Conservation (phyloP, 2,329 filamentous ascomycete genomes). For the Cercospora sp. region DNA sequence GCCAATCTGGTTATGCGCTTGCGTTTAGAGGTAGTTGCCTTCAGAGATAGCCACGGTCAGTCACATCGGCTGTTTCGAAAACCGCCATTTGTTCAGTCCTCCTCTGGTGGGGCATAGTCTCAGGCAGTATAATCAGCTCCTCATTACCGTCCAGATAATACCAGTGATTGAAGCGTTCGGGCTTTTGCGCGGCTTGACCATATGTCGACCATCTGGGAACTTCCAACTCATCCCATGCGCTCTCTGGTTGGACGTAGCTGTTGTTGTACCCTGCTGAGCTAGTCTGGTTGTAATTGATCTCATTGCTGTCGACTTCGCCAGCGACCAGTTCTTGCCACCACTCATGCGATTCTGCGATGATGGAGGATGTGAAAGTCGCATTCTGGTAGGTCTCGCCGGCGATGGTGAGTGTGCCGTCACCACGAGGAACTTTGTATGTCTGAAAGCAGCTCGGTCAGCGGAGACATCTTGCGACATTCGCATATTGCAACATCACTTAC, state of each 20-base stretch:
- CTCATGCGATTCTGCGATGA: constrained; percentile 3
- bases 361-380: not conserved
- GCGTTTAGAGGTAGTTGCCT: too few species aligned
- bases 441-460: too few species aligned
- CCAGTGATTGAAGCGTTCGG: constrained; percentile 1
- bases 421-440: constrained; percentile 7
- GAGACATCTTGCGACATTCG: too few species aligned
- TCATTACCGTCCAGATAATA: constrained; percentile 5
- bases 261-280: not conserved
- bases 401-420: constrained; percentile 3
- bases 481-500: too few species aligned
- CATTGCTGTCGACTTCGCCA: constrained; percentile 7
- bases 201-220: constrained; percentile 8
- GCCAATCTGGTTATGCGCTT: too few species aligned
- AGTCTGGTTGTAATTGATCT: constrained; percentile 10
- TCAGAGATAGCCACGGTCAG: too few species aligned
- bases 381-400: constrained; percentile 2
- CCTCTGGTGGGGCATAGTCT: not conserved
- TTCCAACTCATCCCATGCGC: constrained; percentile 6
- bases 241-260: constrained; percentile 3
- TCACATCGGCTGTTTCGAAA: too few species aligned
- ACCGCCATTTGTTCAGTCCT: not conserved
- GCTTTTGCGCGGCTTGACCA: constrained; percentile 8
- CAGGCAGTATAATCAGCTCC: constrained; percentile 5
- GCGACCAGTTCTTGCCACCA: constrained; percentile 10